Base-by-base conservation (phyloP, 2,329 filamentous ascomycete species). In the Esteya vermicola region DNA sequence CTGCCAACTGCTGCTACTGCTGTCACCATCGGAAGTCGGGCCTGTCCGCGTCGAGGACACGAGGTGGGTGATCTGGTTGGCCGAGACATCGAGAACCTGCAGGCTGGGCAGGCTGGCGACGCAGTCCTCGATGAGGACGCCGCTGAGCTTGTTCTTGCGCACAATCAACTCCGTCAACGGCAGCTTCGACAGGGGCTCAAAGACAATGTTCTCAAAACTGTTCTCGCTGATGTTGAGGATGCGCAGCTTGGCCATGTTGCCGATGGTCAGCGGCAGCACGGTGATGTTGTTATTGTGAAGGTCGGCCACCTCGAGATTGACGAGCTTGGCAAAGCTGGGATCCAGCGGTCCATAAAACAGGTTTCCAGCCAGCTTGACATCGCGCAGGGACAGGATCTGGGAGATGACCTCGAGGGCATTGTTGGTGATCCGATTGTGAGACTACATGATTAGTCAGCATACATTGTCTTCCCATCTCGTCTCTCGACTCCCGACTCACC, bases 151-250 rank as follows among this genome's bases (percentile, higher is more conserved):
- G 57, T 96, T 96, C 56, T 83, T 88, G 27, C 78, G 74, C 9
- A 77, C 78, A 36, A 74, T 65, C 3, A 96, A 60, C 47, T 94
- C 85, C 1, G 72, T 74, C 31, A 95, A 57, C 0, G 84, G 78
- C 36, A 93, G 57, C 12, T 67, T 66, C 12, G 72, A 69, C 23
- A 96, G 63, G 4, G 68, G 64, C 7, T 79, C 72, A 51, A 89
- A 82, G 0, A 83, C 81, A 12, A 95, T 55, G 3, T 68, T 66
- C 36, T 72, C 73, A 22, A 98, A 68, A 39, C 72, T 70, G 50
- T 98, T 98, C 48, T 85, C 75, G 42, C 79, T 76, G 19, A 95
- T 56, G 52, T 94, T 89, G 38, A 96, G 62, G 9, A 82, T 70
- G 21, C 82, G 78, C 23, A 98, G 68, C 20, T 71, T 72, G 3